Evolutionary conservation across 2,329 filamentous ascomycete species (phyloP), one percentile per base, ranked within the genome.

Genomic region (Fusarium sacchari): DNA sequence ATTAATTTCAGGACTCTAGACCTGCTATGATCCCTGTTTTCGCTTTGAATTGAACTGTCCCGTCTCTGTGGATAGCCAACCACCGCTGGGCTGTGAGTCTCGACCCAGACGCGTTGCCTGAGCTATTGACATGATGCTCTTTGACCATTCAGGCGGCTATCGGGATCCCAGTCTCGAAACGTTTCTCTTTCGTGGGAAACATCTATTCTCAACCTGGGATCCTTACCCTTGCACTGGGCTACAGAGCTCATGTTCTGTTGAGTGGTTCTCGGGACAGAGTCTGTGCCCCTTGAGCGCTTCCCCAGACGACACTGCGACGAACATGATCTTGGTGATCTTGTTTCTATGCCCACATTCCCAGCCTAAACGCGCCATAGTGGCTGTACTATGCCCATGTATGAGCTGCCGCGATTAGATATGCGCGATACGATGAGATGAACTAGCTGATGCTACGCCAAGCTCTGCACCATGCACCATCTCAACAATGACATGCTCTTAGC

Each of bases 111-210:
- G 40, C 46, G 26, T 42, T 64, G 53, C 34, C 46, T 56, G 68
- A 61, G 40, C 46, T 44, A 58, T 39, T 58, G 37, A 37, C 22
- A 43, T 58, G 26, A 53, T 28, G 26, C 24, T 66, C 72, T 64
- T 52, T 53, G 22, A 40, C 66, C 73, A 77, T 56, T 72, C 66
- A 62, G 71, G 75, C 71, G 75, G 71, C 73, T 77, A 77, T 69
- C 58, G 56, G 69, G 57, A 67, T 67, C 46, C 67, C 59, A 43
- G 55, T 53, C 60, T 40, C 58, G 75, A 77, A 76, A 77, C 75
- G 53, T 36, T 43, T 30, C 28, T 64, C 60, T 60, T 57, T 62
- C 37, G 49, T 55, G 32, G 40, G 47, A 65, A 49, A 57, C 60
- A 49, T 56, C 40, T 50, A 53, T 69, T 37, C 24, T 63, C 30